Evolutionary conservation across 2,329 filamentous ascomycete genomes (phyloP).

Genomic region (Aspergillus thermomutatus): DNA sequence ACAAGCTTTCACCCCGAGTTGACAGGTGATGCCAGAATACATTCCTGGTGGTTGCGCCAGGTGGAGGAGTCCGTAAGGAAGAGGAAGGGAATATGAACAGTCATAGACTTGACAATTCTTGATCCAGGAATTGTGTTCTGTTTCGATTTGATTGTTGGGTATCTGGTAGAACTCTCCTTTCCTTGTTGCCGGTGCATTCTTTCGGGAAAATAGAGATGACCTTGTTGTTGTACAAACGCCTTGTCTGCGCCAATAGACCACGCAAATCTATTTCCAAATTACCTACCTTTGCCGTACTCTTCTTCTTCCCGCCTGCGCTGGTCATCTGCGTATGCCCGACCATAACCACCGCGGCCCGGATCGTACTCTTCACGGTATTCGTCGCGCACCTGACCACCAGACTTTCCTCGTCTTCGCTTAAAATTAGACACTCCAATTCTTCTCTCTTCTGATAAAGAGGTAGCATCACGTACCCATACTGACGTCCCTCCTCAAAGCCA

Average conservation of each 20-base stretch:
- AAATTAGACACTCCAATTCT: constrained; percentile 14
- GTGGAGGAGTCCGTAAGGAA: constrained; percentile 49
- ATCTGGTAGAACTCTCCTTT: constrained; percentile 25
- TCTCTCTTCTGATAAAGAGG: not conserved
- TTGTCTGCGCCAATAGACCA: constrained; percentile 21
- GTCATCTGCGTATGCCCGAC: constrained; percentile 70
- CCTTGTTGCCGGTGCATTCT: constrained; percentile 17
- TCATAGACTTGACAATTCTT: constrained; percentile 14
- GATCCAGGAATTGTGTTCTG: constrained; percentile 10
- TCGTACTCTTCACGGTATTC: constrained; percentile 98
- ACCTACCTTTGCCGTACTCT: constrained; percentile 57
- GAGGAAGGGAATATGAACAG: constrained; percentile 22
- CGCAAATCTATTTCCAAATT: constrained; percentile 21
- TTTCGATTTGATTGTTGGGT: constrained; percentile 22
- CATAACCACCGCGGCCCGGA: constrained; percentile 86
- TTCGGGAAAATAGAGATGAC: constrained; percentile 27
- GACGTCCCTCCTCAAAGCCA: constrained; percentile 90
- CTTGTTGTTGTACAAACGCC: constrained; percentile 32
- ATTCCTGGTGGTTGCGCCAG: constrained; percentile 86
- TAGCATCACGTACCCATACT: constrained; percentile 66
- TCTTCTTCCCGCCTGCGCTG: constrained; percentile 55
- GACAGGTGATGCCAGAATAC: constrained; percentile 82
- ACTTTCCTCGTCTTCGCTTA: constrained; percentile 68
- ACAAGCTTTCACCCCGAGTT: constrained; percentile 96
- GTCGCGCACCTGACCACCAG: constrained; percentile 92